These are phyloP conservation scores for Dothistroma pini DNA, from an alignment of 2,329 filamentous ascomycete species.

Conservation along the genomic window DNA sequence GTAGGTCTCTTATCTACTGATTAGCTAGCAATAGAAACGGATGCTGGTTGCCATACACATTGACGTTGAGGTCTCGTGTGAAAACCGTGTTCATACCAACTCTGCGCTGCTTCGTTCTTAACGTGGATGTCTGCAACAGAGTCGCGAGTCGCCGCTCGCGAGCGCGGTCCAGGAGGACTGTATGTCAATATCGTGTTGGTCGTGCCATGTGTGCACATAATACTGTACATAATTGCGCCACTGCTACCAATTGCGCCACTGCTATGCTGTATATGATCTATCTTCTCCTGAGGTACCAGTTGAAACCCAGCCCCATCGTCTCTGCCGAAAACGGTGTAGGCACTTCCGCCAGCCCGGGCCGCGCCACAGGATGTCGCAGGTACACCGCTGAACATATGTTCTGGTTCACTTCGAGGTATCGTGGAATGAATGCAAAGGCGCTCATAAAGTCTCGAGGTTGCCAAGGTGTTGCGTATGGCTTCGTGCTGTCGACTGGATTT, in stretches of 20 bases:
- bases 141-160: too few relatives aligned
- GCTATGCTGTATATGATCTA: conserved; percentile 39
- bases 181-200: too few relatives aligned
- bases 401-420: conserved; percentile 96
- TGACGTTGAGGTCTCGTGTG: too few relatives aligned
- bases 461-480: conserved; percentile 93
- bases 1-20: too few relatives aligned
- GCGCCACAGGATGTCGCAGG: conserved; percentile 85
- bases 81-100: too few relatives aligned
- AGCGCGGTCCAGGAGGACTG: too few relatives aligned
- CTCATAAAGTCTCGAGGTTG: conserved; percentile 79
- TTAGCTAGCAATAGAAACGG: too few relatives aligned
- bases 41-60: too few relatives aligned
- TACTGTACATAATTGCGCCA: conserved; percentile 17
- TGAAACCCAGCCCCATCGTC: conserved; percentile 78
- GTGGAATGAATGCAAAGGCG: conserved; percentile 89
- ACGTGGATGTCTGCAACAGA: too few relatives aligned
- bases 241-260: conserved; percentile 12
- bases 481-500: conserved; percentile 71
- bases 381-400: conserved; percentile 96
- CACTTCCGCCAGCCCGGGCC: conserved; percentile 67
- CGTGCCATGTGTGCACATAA: neutral
- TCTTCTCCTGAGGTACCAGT: conserved; percentile 86
- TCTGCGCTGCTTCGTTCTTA: too few relatives aligned
- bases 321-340: conserved; percentile 73